Evolutionary conservation across 2,329 filamentous ascomycete species (phyloP).

Genomic region (Xylaria sp.): DNA sequence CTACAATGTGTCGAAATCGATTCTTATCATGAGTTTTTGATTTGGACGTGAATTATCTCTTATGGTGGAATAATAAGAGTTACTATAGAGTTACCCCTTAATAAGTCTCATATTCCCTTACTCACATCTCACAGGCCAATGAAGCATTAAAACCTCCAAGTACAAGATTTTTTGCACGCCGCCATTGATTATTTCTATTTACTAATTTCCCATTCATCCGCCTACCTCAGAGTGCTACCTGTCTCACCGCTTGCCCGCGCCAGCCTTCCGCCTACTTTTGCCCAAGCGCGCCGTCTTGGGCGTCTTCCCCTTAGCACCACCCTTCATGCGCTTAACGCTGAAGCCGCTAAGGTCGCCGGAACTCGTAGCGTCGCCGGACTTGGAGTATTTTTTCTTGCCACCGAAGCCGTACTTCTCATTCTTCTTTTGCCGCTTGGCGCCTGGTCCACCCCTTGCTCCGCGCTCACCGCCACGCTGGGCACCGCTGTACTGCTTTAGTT

Average conservation of each 20-base stretch:
- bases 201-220: background rate
- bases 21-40: background rate
- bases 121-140: background rate
- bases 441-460: conserved; percentile 55
- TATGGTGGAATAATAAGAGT: background rate
- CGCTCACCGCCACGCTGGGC: conserved; percentile 55
- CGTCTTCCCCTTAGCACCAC: conserved; percentile 51
- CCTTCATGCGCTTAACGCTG: conserved; percentile 88
- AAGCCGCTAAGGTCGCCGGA: conserved; percentile 84
- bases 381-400: conserved; percentile 90
- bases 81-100: background rate
- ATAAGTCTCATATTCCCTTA: background rate
- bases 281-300: conserved; percentile 59
- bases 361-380: conserved; percentile 89
- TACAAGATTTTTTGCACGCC: conserved; percentile 22
- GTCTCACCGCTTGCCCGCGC: conserved; percentile 52
- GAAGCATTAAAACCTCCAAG: conserved; percentile 4
- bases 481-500: conserved; percentile 62
- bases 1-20: background rate
- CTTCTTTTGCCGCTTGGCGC: conserved; percentile 89
- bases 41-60: background rate
- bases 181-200: conserved; percentile 30
- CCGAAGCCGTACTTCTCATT: conserved; percentile 95
- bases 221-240: background rate
- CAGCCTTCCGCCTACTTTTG: conserved; percentile 64